phyloP scores from a whole-genome alignment of 2,329 filamentous ascomycete genomes.

The Pochonia chlamydosporia region DNA sequence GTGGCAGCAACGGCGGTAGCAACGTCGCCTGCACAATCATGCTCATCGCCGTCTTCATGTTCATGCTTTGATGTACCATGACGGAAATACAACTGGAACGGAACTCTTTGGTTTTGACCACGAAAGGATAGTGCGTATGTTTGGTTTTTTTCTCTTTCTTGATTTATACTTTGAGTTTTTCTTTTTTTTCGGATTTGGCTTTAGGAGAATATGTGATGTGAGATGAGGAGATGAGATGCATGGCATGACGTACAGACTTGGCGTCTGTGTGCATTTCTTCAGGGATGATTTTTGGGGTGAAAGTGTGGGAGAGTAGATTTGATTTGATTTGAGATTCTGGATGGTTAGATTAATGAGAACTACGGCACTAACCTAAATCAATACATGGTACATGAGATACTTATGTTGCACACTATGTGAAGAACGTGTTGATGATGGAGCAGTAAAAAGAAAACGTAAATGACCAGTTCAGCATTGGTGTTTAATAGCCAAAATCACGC shows the following conservation, averaged over 20 bases:
- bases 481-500: no score
- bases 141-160: neutral
- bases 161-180: neutral
- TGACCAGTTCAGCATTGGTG: no score
- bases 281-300: neutral
- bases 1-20: slow-evolving; percentile 21
- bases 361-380: neutral
- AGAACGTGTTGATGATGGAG: neutral
- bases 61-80: slow-evolving; percentile 23
- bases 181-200: neutral
- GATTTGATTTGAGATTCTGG: neutral
- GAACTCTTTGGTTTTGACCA: neutral
- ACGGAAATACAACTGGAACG: neutral
- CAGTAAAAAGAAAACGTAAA: neutral
- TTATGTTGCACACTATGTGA: neutral
- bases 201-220: neutral
- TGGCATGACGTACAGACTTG: neutral
- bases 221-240: neutral
- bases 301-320: neutral
- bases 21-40: slow-evolving; percentile 30
- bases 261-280: neutral
- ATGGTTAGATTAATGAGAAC: slow-evolving; percentile 1
- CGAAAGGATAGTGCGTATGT: slow-evolving; percentile 1
- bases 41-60: slow-evolving; percentile 27
- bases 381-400: neutral